Conservation (phyloP, 2,329 filamentous ascomycete species). For the Akanthomyces dipterigenus region DNA sequence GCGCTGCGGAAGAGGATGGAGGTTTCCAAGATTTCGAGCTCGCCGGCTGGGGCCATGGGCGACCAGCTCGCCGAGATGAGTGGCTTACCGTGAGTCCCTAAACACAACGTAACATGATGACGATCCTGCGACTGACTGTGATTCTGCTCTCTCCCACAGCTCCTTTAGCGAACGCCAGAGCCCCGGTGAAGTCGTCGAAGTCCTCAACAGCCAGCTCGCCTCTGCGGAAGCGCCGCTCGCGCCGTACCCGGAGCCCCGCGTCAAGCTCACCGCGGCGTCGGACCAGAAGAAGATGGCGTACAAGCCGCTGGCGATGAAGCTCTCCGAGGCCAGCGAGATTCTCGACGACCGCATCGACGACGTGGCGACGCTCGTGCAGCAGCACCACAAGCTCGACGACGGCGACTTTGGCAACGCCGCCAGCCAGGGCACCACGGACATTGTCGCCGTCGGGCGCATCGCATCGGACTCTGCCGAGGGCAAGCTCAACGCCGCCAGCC, state of each 20-base stretch:
- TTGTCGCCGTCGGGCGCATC: slow-evolving; percentile 87
- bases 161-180: slow-evolving; percentile 70
- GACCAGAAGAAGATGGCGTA: slow-evolving; percentile 89
- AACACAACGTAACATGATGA: background rate
- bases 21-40: slow-evolving; percentile 25
- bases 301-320: slow-evolving; percentile 89
- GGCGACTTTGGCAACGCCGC: slow-evolving; percentile 81
- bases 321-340: slow-evolving; percentile 86
- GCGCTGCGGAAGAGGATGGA: slow-evolving; percentile 27
- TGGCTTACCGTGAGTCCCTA: slow-evolving; percentile 21
- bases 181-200: slow-evolving; percentile 73
- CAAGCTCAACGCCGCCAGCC: slow-evolving; percentile 74
- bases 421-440: slow-evolving; percentile 73
- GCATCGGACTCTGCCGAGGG: slow-evolving; percentile 82
- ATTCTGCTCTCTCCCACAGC: background rate
- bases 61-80: slow-evolving; percentile 28
- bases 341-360: slow-evolving; percentile 94
- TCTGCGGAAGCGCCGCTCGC: slow-evolving; percentile 63
- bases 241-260: slow-evolving; percentile 66
- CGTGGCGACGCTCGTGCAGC: slow-evolving; percentile 67
- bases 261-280: slow-evolving; percentile 78
- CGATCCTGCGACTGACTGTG: slow-evolving; percentile 5
- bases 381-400: slow-evolving; percentile 69
- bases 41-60: slow-evolving; percentile 26
- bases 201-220: slow-evolving; percentile 70